Conservation (phyloP, 2,329 filamentous ascomycete genomes). For the Beauveria asiatica region DNA sequence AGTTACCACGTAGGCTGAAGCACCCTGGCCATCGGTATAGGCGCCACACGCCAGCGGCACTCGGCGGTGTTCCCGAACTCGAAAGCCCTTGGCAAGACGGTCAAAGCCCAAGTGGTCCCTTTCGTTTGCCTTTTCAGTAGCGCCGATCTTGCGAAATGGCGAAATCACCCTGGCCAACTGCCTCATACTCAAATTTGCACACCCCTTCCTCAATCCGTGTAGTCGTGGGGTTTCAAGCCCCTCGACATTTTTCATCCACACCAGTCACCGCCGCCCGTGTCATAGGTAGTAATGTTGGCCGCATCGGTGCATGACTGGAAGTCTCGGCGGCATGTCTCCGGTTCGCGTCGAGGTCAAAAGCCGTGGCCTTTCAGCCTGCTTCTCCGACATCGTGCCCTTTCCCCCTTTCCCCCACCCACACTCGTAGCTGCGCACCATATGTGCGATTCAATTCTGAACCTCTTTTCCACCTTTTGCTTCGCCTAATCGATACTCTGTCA, state of each 20-base stretch:
- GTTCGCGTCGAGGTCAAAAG: background rate
- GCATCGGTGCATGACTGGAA: background rate
- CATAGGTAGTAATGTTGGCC: slow-evolving; percentile 1
- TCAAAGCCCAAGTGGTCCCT: background rate
- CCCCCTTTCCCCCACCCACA: background rate
- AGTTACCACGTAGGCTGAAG: background rate
- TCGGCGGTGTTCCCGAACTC: slow-evolving; percentile 7
- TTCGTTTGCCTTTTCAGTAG: background rate
- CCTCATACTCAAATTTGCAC: slow-evolving; percentile 9
- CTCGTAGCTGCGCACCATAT: background rate
- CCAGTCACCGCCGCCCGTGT: slow-evolving; percentile 4
- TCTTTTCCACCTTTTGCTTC: background rate
- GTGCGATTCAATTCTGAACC: background rate
- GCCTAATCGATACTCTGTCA: background rate
- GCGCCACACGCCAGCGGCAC: slow-evolving; percentile 1
- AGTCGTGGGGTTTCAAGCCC: background rate
- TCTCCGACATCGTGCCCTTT: background rate
- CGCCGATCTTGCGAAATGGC: slow-evolving; percentile 11
- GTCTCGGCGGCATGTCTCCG: background rate
- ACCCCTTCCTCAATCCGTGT: background rate
- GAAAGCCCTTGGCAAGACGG: background rate
- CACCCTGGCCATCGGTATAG: slow-evolving; percentile 7
- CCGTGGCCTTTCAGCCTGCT: background rate
- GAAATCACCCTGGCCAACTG: slow-evolving; percentile 10
- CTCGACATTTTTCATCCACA: slow-evolving; percentile 2